Evolutionary conservation across 1,139 yeast genomes (phyloP), one percentile per base, ranked within the genome.

Genomic region (Ashbya aceris): DNA sequence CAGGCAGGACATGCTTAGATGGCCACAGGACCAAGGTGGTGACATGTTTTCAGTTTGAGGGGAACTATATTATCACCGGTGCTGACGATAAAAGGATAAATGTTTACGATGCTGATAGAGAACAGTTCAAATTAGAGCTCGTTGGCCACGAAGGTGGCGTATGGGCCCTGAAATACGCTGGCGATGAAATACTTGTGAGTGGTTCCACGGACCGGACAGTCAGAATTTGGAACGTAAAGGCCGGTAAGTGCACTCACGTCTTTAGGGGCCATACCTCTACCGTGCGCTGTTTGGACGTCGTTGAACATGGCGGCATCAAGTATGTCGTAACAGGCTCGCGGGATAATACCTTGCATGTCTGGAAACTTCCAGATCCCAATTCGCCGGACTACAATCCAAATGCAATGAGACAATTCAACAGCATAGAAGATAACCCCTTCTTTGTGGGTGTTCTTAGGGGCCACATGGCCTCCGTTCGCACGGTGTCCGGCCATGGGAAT

Each of bases 121-220:
- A 96, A 4, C 68, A 68, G 38, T 68, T 81, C 37, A 55, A 82
- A n/a, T 70, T 77, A 39, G 81, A 83, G 2, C 69, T 91, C 40
- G 71, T 73, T 42, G 97, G 96, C 9, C 98, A 91, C 57, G 95
- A 84, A 45, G 97, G 97, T 38, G 98, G 98, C 26, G 98, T 93
- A 8, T 91, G 99, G 99, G 97, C 98, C 1, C 69, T 91, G 58
- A 87, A 91, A 61, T 89, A 87, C 59, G 76, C 54, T 36, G 52
- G 50, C 28, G 55, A 56, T 39, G 62, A 62, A 7, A 81, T 84
- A 1, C 66, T 89, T 34, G 94, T 87, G 0, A 81, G 93, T 49
- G 97, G 96, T 0, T 81, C 95, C 1, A 87, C 96, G 1, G 97
- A 89, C 64, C 73, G 95, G 51, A 80, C 94, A 0, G 95, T 89